phyloP scores from a whole-genome alignment of 768 basidiomycete genomes.

The Termitomyces sp. region DNA sequence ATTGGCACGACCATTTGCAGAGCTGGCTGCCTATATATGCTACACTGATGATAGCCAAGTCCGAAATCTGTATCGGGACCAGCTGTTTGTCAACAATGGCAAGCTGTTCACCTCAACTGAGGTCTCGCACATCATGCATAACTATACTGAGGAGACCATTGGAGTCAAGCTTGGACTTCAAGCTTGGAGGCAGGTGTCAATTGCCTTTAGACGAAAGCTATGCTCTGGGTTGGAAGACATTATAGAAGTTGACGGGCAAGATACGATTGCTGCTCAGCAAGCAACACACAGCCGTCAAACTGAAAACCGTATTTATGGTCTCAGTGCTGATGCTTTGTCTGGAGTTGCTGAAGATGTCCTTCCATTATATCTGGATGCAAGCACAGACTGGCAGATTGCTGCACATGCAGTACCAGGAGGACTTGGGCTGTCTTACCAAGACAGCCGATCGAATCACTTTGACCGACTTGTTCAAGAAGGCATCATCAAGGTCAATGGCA shows the following conservation, averaged over 20 bases:
- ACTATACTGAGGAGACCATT: fast-evolving
- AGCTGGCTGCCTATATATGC: neutral
- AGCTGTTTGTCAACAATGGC: neutral
- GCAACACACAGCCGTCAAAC: neutral
- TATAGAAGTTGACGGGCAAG: neutral
- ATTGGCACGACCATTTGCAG: neutral
- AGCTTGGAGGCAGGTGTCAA: neutral
- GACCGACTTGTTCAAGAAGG: no score
- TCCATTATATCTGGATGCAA: neutral
- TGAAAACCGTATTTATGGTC: neutral
- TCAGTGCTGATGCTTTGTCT: neutral
- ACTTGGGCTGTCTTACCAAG: neutral
- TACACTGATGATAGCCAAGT: neutral
- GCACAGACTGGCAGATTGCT: neutral
- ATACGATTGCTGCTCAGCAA: neutral
- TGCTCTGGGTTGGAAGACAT: neutral
- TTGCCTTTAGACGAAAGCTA: neutral
- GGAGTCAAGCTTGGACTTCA: neutral
- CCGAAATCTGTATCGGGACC: neutral
- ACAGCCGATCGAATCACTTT: no score
- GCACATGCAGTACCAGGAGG: neutral
- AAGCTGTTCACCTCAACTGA: neutral
- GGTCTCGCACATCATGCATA: neutral
- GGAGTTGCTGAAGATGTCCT: neutral
- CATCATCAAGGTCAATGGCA: no score